Conservation (phyloP, 176 grass and related monocot species). For the Urochloa ruziziensis region DNA sequence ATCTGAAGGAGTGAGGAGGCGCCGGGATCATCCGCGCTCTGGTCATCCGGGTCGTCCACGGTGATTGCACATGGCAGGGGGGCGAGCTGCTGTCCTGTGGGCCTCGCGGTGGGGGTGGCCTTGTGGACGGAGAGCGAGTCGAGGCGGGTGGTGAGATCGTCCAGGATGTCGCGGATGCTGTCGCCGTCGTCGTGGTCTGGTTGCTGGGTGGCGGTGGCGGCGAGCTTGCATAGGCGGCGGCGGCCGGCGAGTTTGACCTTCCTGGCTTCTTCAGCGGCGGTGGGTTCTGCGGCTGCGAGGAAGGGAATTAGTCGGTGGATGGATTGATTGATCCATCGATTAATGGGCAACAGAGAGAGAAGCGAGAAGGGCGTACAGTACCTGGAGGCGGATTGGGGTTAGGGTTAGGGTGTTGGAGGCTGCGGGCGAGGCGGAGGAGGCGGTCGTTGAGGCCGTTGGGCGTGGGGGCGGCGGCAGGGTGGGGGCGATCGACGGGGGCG, state of each 20-base stretch:
- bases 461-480: constrained; percentile 34
- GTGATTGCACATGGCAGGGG: constrained; percentile 11
- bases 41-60: constrained; percentile 22
- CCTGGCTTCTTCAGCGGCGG: not conserved
- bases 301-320: not conserved
- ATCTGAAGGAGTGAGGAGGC: not conserved
- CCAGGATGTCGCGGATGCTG: constrained; percentile 75
- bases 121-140: constrained; percentile 64
- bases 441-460: constrained; percentile 89
- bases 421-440: constrained; percentile 53
- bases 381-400: constrained; percentile 14
- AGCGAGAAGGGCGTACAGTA: not conserved
- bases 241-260: constrained; percentile 74
- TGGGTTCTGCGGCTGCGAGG: constrained; percentile 2
- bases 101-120: constrained; percentile 26
- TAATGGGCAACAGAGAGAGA: not conserved
- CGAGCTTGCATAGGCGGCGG: constrained; percentile 74
- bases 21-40: constrained; percentile 23
- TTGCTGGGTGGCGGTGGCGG: not conserved
- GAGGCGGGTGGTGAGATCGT: constrained; percentile 68
- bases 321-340: too few species aligned
- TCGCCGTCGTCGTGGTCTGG: not conserved
- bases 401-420: constrained; percentile 42
- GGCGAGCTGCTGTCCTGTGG: not conserved
- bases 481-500: not conserved